Evolutionary conservation across 768 basidiomycete genomes (phyloP).

Genomic region (Trametes cingulata): DNA sequence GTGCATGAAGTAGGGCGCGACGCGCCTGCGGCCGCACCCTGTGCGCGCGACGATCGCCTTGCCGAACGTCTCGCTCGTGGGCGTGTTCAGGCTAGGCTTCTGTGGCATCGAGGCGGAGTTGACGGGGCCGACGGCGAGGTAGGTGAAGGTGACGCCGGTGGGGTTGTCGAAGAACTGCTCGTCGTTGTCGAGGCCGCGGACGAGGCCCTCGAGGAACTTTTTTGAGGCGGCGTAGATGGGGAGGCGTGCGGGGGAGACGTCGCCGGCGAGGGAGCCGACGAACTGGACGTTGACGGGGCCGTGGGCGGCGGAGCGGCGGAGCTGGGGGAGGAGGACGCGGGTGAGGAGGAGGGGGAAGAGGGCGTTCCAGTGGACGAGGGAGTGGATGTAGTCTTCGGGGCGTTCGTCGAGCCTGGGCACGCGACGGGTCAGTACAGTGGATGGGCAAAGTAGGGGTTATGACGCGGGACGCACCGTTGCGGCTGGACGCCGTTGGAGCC

Average conservation of each 20-base stretch:
- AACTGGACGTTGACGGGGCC: conserved; percentile 29
- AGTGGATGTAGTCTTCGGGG: conserved; percentile 19
- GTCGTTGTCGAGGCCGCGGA: conserved; percentile 26
- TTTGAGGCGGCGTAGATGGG: conserved; percentile 28
- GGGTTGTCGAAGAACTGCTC: conserved; percentile 23
- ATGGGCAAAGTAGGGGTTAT: not conserved
- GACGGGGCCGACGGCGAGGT: conserved; percentile 29
- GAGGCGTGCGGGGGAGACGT: conserved; percentile 26
- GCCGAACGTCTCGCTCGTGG: conserved; percentile 23
- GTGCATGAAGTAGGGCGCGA: conserved; percentile 27
- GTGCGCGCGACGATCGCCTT: conserved; percentile 21
- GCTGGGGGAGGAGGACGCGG: conserved; percentile 31
- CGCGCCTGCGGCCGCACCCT: conserved; percentile 25
- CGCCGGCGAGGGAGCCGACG: conserved; percentile 27
- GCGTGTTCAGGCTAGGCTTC: conserved; percentile 12
- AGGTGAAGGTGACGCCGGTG: conserved; percentile 26
- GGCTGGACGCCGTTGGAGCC: conserved; percentile 1
- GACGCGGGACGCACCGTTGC: conserved; percentile 17
- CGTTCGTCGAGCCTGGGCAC: conserved; percentile 24
- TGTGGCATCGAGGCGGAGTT: conserved; percentile 12
- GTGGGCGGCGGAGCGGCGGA: conserved; percentile 23
- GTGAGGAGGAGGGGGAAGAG: conserved; percentile 31
- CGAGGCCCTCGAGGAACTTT: conserved; percentile 27
- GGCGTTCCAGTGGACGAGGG: conserved; percentile 23
- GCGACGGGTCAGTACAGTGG: not conserved